Percentiles rank a stretch among this genome's conserved stretches.
Conservation (phyloP, 2,329 filamentous ascomycete genomes). For the Seiridium cupressi region DNA sequence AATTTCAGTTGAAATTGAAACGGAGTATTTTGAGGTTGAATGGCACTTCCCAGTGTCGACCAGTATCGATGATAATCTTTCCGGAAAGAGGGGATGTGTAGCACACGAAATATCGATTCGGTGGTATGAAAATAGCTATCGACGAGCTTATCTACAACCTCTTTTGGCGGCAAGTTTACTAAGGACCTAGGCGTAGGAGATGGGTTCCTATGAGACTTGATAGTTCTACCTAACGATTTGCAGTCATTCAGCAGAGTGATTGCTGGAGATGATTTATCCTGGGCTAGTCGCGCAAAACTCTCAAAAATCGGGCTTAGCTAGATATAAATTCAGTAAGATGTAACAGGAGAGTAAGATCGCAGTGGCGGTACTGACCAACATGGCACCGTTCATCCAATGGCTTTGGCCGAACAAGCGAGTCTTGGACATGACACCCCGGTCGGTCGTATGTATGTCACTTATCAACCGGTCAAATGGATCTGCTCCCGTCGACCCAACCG, state of each 20-base stretch:
- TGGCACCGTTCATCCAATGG: conserved; percentile 52
- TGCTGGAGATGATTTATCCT: conserved; percentile 34
- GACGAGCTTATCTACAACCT: conserved; percentile 44
- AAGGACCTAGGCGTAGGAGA: conserved; percentile 43
- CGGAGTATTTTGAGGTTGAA: conserved; percentile 25
- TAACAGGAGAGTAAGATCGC: conserved; percentile 6
- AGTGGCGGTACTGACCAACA: conserved; percentile 34
- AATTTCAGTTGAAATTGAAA: conserved; percentile 59
- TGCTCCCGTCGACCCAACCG: background rate
- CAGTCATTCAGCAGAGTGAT: conserved; percentile 42
- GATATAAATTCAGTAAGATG: background rate
- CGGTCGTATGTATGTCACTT: conserved; percentile 29
- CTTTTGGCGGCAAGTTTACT: conserved; percentile 42
- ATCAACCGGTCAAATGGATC: conserved; percentile 25
- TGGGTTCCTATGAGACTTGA: conserved; percentile 49
- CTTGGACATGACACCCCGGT: conserved; percentile 51
- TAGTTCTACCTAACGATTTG: conserved; percentile 49
- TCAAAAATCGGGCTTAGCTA: conserved; percentile 43
- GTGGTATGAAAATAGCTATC: conserved; percentile 46
- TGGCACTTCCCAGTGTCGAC: conserved; percentile 21
- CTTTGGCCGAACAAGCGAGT: conserved; percentile 55
- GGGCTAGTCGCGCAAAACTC: conserved; percentile 37
- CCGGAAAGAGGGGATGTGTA: conserved; percentile 50
- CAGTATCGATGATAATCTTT: conserved; percentile 51
- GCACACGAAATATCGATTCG: conserved; percentile 46